Evolutionary conservation across 768 basidiomycete species (phyloP), one percentile per base, ranked within the genome.

Genomic region (Pholiota molesta): DNA sequence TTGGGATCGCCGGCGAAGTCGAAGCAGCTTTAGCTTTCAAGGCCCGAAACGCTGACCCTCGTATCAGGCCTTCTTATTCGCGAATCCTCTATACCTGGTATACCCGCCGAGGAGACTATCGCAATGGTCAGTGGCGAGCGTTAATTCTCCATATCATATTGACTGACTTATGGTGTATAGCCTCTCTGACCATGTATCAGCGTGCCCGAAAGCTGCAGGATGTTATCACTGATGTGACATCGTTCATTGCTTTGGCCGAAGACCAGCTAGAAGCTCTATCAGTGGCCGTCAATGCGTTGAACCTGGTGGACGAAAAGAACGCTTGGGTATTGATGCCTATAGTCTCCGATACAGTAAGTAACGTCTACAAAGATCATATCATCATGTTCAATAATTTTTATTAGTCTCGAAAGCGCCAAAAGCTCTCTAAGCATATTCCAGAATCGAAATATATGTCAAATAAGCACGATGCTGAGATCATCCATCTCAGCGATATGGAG

Each of bases 21-120:
- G 95, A 97, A 77, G 87, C 85, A 45, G 87, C 90, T 16, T 79
- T 99, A 44, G 84, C 91, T 19, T 98, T 96, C 80, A 97, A 98
- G 73, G 92, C 95, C 7, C 86, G 96, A 62, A 97, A 98, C 73
- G 89, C 90, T 17, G 94, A 99, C 76, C 95, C 97, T 53, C 86
- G 92, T 47, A 77, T 88, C 40, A 85, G 82, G 39, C 96, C 96
- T 0, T 89, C 87, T 70, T 99, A 97, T 78, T 89, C 94, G 37
- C 86, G 87, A 68, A 93, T 99, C 57, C 77, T 99, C n/a, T 97
- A 97, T 75, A 89, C 94, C 52, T 99, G 95, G 95, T 90, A 95
- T 73, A 85, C 90, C 67, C 82, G 84, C 59, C 82, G 92, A 72
- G 92, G 92, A 28, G 95, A 98, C 73, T 95, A 95, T 76, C 86